A percentile compares a stretch with the other conserved stretches of the same genome.
Conservation (phyloP, 2,329 filamentous ascomycete species). For the Huntiella bhutanensis region DNA sequence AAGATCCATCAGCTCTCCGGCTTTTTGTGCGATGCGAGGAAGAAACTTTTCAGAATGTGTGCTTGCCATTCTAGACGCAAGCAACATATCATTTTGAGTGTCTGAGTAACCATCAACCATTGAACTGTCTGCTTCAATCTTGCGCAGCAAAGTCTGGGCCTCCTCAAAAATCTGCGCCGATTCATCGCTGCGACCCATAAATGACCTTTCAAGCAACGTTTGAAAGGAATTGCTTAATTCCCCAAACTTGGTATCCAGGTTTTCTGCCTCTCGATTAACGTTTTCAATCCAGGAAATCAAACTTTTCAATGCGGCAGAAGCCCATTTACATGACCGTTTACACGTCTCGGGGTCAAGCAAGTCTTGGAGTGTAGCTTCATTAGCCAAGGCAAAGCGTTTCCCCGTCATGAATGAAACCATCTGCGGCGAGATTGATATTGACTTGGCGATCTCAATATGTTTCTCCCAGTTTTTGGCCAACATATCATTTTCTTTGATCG, state of each 20-base stretch:
- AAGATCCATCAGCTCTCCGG: constrained; percentile 42
- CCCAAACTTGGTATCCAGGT: constrained; percentile 28
- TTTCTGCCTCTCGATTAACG: constrained; percentile 39
- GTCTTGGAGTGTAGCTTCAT: constrained; percentile 46
- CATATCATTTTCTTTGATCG: constrained; percentile 47
- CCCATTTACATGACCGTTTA: constrained; percentile 50
- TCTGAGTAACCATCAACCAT: constrained; percentile 51
- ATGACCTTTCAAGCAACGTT: constrained; percentile 33
- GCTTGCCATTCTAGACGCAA: constrained; percentile 44
- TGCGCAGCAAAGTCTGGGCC: constrained; percentile 68
- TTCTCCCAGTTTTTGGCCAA: constrained; percentile 48
- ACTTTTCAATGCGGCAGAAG: constrained; percentile 35
- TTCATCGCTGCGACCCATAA: constrained; percentile 40
- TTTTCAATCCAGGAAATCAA: constrained; percentile 41
- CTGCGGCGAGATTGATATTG: constrained; percentile 42
- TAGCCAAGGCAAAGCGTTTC: constrained; percentile 22
- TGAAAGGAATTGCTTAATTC: constrained; percentile 47
- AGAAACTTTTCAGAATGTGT: constrained; percentile 44
- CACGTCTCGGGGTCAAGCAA: constrained; percentile 59
- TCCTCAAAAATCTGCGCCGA: constrained; percentile 56
- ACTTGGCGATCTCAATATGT: constrained; percentile 44
- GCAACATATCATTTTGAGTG: constrained; percentile 38
- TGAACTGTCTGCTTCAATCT: constrained; percentile 73
- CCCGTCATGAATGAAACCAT: constrained; percentile 49
- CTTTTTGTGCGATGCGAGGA: constrained; percentile 36